Percentiles rank a stretch among this genome's conserved stretches.
Conservation (phyloP, 176 grass and related monocot genomes). For the Phragmites australis region DNA sequence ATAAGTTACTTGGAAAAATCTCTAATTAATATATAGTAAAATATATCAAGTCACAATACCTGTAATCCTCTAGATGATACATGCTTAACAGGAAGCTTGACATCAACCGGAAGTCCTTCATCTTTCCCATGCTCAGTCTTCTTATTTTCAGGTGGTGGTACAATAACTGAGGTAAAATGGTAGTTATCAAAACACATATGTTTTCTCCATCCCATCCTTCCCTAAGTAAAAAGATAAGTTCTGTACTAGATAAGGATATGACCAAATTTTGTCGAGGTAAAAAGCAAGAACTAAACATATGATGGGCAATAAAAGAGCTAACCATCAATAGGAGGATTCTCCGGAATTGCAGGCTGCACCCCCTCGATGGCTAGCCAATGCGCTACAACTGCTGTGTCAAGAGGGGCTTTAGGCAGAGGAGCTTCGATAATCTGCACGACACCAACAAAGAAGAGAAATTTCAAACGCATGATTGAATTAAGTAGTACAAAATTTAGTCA, state of each 20-base stretch:
- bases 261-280: neutral
- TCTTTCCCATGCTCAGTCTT: conserved; percentile 72
- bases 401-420: conserved; percentile 85
- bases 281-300: conserved; percentile 6
- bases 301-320: conserved; percentile 17
- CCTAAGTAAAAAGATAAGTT: neutral
- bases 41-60: conserved; percentile 38
- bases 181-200: conserved; percentile 20
- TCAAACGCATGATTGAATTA: conserved; percentile 26
- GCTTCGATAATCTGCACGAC: conserved; percentile 64
- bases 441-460: conserved; percentile 23
- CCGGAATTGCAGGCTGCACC: conserved; percentile 86
- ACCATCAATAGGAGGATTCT: conserved; percentile 89
- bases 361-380: conserved; percentile 98
- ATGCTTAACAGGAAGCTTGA: conserved; percentile 98
- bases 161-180: conserved; percentile 59
- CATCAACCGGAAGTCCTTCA: conserved; percentile 70
- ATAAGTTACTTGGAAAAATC: conserved; percentile 14
- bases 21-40: neutral
- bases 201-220: neutral
- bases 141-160: conserved; percentile 67
- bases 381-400: conserved; percentile 74
- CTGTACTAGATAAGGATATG: conserved; percentile 2
- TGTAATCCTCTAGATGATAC: conserved; percentile 90
- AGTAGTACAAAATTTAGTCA: neutral